Evolutionary conservation across 116 monocot genomes (phyloP), one percentile per base, ranked within the genome.

Genomic region (Thalassia testudinum): DNA sequence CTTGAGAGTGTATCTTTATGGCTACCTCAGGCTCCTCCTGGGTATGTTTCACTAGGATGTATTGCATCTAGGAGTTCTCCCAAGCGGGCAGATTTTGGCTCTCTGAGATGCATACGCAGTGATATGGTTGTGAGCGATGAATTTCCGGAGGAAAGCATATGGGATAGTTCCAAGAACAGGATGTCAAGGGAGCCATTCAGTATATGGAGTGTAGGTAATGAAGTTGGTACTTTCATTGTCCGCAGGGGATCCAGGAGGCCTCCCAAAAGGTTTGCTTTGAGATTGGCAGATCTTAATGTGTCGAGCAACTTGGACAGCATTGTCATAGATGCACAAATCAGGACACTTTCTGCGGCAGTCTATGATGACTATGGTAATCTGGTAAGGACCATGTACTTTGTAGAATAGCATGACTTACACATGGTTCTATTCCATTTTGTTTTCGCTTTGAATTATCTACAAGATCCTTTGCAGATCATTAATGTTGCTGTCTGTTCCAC

Each of bases 331-430:
- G 79, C 78, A 21, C 70, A 85, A 73, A 74, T 99, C 19, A 82
- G 80, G 57, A 66, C 79, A 12, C 77, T 99, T 21, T 90, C 97
- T 66, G 85, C 75, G 22, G 77, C 81, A 55, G 56, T 90, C 51
- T 85, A 86, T 75, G 97, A 99, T 78, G 97, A 99, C 70, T 86
- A 86, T 75, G 90, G 82, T 61, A 90, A 85, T 43, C 30, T 99
- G 78, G 97, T 99, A 53, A 77, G 89, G 19, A 42, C 47, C n/a
- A n/a, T n/a, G n/a, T n/a, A n/a, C n/a, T n/a, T n/a, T n/a, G n/a
- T n/a, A n/a, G n/a, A n/a, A n/a, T n/a, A n/a, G 45, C 15, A 7
- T 45, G 15, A 15, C 59, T 21, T 25, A 50, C n/a, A 45, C 5
- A 12, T 34, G 21, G 19, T 27, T 48, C 20, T 47, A 42, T 21